These are phyloP conservation scores for Lepidium sativum DNA, from an alignment of 345 rosid genomes.

Conservation along the genomic window DNA sequence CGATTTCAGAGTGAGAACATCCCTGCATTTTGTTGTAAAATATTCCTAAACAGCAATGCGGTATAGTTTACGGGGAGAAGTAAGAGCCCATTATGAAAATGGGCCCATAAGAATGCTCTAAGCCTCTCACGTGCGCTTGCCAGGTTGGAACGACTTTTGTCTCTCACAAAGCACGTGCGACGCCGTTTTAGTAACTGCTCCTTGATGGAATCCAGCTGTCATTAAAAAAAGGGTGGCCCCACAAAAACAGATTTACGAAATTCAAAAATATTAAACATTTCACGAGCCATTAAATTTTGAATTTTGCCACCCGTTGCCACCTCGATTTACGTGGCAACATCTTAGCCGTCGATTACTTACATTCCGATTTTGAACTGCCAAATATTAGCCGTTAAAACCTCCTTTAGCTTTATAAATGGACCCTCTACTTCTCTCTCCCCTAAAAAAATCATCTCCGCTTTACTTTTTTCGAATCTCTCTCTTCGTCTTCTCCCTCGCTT, in stretches of 20 bases:
- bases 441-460: not conserved
- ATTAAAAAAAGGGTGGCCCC: not conserved
- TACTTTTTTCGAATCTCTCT: not conserved
- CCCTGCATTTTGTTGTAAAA: not conserved
- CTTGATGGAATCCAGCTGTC: constrained; percentile 17
- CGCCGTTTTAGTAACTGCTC: constrained; percentile 25
- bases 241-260: constrained; percentile 12
- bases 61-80: not conserved
- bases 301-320: constrained; percentile 28
- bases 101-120: constrained; percentile 7
- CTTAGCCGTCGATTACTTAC: not conserved
- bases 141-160: constrained; percentile 11
- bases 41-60: not conserved
- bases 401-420: constrained; percentile 22
- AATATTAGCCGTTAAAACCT: constrained; percentile 27
- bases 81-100: not conserved
- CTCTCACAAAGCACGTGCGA: constrained; percentile 13
- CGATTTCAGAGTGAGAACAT: not conserved
- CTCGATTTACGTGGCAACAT: constrained; percentile 13
- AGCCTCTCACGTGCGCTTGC: constrained; percentile 15
- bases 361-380: constrained; percentile 5
- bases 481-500: not conserved
- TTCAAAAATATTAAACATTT: constrained; percentile 11
- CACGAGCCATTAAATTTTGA: constrained; percentile 25
- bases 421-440: constrained; percentile 7